Percentiles rank a stretch among this genome's conserved stretches.
These are phyloP conservation scores for Trichoderma breve DNA, from an alignment of 2,329 filamentous ascomycete species.

Conservation along the genomic window DNA sequence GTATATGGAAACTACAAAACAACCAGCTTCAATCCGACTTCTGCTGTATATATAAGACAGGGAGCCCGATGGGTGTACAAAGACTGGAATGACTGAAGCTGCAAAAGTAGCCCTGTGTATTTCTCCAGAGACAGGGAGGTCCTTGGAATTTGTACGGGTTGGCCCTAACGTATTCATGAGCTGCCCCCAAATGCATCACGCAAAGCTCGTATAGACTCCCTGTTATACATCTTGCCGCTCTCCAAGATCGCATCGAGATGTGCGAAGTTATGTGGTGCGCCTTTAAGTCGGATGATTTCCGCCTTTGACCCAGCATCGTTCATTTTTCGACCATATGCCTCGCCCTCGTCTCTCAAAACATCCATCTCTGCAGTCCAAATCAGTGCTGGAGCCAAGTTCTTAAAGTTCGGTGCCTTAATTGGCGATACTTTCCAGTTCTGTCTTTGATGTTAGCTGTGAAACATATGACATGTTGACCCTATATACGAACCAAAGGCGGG, in stretches of 20 bases:
- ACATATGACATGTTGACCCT: neutral
- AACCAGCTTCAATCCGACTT: no score
- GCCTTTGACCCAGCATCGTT: neutral
- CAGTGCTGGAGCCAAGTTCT: neutral
- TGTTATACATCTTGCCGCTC: neutral
- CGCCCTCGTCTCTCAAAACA: neutral
- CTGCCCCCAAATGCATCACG: neutral
- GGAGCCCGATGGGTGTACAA: no score
- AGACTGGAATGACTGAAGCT: no score
- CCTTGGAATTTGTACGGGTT: no score
- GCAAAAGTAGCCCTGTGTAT: no score
- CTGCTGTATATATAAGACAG: no score
- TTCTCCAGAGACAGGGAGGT: no score
- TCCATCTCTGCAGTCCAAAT: neutral
- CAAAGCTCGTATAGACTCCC: neutral
- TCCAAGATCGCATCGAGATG: neutral
- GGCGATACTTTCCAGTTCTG: neutral
- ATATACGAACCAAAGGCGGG: neutral
- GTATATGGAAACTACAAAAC: no score
- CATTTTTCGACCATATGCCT: neutral
- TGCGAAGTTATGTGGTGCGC: neutral
- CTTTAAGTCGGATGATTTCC: neutral
- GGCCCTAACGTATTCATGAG: neutral
- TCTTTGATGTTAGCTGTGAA: neutral
- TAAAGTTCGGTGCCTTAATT: neutral